Base-by-base conservation (phyloP, 2,329 filamentous ascomycete species). In the Passalora sequoiae region DNA sequence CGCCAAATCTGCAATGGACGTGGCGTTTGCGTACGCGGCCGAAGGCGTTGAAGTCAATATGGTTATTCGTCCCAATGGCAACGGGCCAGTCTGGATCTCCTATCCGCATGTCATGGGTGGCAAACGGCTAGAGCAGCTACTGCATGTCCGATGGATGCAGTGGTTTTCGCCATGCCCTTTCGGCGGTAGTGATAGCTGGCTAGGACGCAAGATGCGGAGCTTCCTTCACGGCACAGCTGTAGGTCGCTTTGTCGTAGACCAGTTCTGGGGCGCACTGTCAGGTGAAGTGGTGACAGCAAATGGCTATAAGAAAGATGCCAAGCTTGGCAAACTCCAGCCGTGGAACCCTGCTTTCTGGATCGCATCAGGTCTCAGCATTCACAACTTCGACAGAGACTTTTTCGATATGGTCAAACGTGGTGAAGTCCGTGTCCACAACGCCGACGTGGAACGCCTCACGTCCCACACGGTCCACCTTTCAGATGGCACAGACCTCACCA, bases 101-200 rank as follows among this genome's bases (percentile, higher is more conserved):
- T 76, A 77, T 1, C 64, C 75, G 1, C 79, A 78, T 43, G 80
- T 86, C 12, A 84, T 82, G 1, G 81, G 81, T 0, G 58, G 84
- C n/a, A 81, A 81, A 60, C 38, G 54, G 73, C 66, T 86, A 0
- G 83, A 88, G 62, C 78, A 82, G 54, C 71, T 88, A 4, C 73
- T 83, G 3, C 75, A 76, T 22, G 83, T 77, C 0, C 78, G 85
- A 0, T 72, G 84, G 50, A 65, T 89, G 40, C 84, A 79, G 2
- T 88, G 82, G 80, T 80, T 89, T 63, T 81, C 77, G 39, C 85
- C 86, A 0, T 89, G 84, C 58, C 74, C 84, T 10, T 89, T 83
- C 81, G 82, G 80, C 4, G 69, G 72, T 1, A 75, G 72, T 2
- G 81, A 80, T 56, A 82, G 81, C 1, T 83, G 66, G 71, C 9